Evolutionary conservation across 1,284 basidiomycete genomes (phyloP), one percentile per base, ranked within the genome.

Genomic region (Schizophyllum amplum): DNA sequence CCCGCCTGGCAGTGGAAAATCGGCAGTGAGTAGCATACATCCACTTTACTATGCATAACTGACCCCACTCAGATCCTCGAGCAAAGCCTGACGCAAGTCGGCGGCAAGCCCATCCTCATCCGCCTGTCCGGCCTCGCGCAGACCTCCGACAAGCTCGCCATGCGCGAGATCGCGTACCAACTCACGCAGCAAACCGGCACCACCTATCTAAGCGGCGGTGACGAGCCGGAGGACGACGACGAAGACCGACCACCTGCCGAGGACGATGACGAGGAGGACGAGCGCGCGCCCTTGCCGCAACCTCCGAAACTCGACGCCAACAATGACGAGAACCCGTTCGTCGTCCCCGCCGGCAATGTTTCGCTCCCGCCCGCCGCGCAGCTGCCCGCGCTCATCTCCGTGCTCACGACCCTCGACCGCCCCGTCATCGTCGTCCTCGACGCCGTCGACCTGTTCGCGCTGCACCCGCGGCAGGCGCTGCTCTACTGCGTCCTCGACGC

Each of bases 151-250:
- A 80, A 89, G 24, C 74, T 92, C 3, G 95, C 95, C n/a, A 83
- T 97, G 68, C 84, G 87, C n/a, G 92, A 96, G 70, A 90, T 98
- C 63, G 92, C 92, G 0, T 76, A 86, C 55, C 95, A 98, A 65
- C 70, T 94, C 4, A 73, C 80, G 6, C 75, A 80, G 60, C 88
- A 90, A 69, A 87, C 83, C 0, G 88, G 84, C 4, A 71, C 72
- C 23, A 75, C 78, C 1, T 77, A 83, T 57, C 66, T 81, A 2
- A 64, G 77, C 4, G 74, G 75, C 33, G 66, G 69, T 4, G 78
- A 79, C 13, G 69, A 69, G 1, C 74, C 71, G 15, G 62, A 57
- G 11, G 50, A 58, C 21, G 60, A 61, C 1, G 70, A 68, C 22
- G 72, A 70, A 11, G 63, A 64, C 6, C 66, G 66, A 1, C 61